Conservation (phyloP, 768 basidiomycete species). For the Tylopilus subfusipes region DNA sequence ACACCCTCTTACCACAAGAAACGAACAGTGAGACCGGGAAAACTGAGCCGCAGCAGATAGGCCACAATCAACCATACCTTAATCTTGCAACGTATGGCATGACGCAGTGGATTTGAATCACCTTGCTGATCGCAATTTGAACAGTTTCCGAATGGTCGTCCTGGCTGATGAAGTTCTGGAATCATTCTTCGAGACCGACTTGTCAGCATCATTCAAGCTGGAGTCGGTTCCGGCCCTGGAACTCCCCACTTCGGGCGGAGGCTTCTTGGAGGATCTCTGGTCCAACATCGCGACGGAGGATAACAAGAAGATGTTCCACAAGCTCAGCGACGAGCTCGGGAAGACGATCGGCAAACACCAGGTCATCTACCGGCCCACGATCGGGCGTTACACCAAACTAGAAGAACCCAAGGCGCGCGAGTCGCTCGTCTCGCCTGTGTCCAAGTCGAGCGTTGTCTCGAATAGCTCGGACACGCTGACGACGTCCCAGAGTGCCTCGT, state of each 20-base stretch:
- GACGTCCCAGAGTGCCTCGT: constrained; percentile 37
- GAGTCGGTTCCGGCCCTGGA: constrained; percentile 68
- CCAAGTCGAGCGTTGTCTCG: constrained; percentile 50
- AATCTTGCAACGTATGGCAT: constrained; percentile 76
- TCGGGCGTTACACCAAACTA: constrained; percentile 78
- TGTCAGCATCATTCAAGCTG: constrained; percentile 83
- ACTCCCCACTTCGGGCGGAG: constrained; percentile 52
- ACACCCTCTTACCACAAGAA: constrained; percentile 69
- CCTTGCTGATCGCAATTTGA: constrained; percentile 7
- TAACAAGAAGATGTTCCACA: constrained; percentile 92
- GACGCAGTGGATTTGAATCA: neutral
- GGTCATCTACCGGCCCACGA: constrained; percentile 74
- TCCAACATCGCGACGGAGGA: constrained; percentile 85
- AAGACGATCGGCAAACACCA: constrained; percentile 93
- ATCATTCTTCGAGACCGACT: constrained; percentile 92
- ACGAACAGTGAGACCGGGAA: constrained; percentile 34
- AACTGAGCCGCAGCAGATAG: constrained; percentile 45
- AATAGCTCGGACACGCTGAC: constrained; percentile 30
- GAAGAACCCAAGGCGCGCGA: constrained; percentile 89
- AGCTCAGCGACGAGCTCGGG: constrained; percentile 90
- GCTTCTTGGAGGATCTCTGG: constrained; percentile 81
- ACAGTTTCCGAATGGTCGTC: constrained; percentile 96
- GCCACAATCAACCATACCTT: constrained; percentile 85
- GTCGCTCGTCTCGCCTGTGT: constrained; percentile 70
- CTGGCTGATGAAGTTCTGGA: constrained; percentile 95